Conservation (phyloP, 2,329 filamentous ascomycete species). For the Botryotinia calthae region DNA sequence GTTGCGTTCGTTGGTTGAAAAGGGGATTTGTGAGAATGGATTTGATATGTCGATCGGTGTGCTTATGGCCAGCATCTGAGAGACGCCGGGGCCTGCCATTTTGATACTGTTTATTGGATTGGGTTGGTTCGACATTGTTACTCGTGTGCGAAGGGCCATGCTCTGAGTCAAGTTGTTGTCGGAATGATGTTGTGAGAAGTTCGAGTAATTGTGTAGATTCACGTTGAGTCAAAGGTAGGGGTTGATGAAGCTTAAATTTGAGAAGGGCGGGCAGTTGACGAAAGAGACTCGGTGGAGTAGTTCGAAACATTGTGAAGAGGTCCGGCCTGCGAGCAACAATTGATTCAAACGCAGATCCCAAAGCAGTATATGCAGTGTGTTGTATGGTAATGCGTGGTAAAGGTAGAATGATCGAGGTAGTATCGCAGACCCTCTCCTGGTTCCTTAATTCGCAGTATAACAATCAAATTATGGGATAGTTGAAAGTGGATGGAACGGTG, state of each 20-base stretch:
- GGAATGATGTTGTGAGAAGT: slow-evolving; percentile 61
- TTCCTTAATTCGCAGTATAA: neutral
- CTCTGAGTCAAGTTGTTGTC: slow-evolving; percentile 58
- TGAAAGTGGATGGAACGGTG: neutral
- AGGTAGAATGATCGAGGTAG: neutral
- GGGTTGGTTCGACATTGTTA: neutral
- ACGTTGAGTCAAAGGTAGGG: slow-evolving; percentile 51
- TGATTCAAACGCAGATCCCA: slow-evolving; percentile 47
- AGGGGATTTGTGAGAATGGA: slow-evolving; percentile 52
- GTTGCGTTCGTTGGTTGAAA: slow-evolving; percentile 35
- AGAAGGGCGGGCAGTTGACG: slow-evolving; percentile 46
- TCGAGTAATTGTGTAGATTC: slow-evolving; percentile 59
- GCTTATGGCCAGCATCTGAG: slow-evolving; percentile 25
- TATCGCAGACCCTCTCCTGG: neutral
- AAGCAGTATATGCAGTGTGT: slow-evolving; percentile 37
- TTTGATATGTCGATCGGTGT: slow-evolving; percentile 47
- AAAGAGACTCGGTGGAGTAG: slow-evolving; percentile 46
- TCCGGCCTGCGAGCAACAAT: neutral
- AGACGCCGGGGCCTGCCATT: slow-evolving; percentile 25
- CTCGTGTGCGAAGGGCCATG: slow-evolving; percentile 43
- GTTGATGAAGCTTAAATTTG: slow-evolving; percentile 48
- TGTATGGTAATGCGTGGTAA: neutral
- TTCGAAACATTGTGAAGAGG: slow-evolving; percentile 47
- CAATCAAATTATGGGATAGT: neutral
- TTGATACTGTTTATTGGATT: neutral